Evolutionary conservation across 495 filamentous ascomycete genomes (phyloP).

Genomic region (Aeminium ludgeri): DNA sequence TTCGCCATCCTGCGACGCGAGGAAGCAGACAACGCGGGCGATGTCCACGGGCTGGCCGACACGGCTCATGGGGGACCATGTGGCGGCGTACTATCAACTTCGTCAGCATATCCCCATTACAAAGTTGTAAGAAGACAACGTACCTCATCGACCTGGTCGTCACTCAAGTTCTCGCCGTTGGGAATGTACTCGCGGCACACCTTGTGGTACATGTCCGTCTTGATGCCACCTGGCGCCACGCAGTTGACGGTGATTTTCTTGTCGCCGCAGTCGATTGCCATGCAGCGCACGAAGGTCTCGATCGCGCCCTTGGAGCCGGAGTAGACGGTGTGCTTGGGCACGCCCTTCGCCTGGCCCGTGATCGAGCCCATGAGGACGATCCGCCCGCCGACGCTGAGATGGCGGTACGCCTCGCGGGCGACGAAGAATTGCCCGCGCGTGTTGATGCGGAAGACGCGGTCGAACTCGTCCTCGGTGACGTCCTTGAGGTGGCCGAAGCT

Average conservation of each 20-base stretch:
- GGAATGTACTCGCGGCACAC: conserved; percentile 51
- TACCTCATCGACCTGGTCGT: conserved; percentile 30
- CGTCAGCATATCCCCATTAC: neutral
- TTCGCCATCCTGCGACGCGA: conserved; percentile 46
- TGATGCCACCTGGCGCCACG: conserved; percentile 49
- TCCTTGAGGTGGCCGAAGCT: conserved; percentile 33
- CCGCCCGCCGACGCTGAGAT: conserved; percentile 42
- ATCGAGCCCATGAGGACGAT: conserved; percentile 49
- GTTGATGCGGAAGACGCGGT: conserved; percentile 40
- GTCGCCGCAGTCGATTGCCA: conserved; percentile 33
- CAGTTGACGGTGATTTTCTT: conserved; percentile 49
- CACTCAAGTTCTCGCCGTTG: conserved; percentile 31
- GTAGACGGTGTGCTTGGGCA: conserved; percentile 48
- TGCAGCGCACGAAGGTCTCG: conserved; percentile 39
- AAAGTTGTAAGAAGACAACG: conserved; percentile 1
- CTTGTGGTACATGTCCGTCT: conserved; percentile 53
- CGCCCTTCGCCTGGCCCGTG: conserved; percentile 44
- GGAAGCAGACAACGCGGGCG: conserved; percentile 47
- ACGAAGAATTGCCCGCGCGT: conserved; percentile 47
- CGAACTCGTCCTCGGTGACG: conserved; percentile 36
- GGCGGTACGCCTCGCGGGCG: conserved; percentile 48
- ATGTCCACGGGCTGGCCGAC: conserved; percentile 47
- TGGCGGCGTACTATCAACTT: conserved; percentile 29
- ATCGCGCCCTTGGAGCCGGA: conserved; percentile 41
- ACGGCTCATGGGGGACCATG: conserved; percentile 41